Percentiles rank a stretch among this genome's conserved stretches.
These are phyloP conservation scores for Herpetospermum pedunculosum DNA, from an alignment of 306 rosid species.

Conservation along the genomic window DNA sequence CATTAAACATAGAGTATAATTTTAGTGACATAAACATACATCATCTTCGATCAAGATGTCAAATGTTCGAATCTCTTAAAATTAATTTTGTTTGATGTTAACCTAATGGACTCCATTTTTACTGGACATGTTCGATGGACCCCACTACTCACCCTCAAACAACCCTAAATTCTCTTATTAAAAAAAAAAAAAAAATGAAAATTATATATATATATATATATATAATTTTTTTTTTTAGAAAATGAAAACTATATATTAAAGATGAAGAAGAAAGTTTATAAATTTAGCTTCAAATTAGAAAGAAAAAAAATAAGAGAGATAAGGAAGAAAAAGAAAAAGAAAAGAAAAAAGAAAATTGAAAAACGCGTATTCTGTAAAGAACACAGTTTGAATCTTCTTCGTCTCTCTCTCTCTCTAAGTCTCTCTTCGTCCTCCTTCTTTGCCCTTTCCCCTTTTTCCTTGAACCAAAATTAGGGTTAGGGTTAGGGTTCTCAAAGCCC, in stretches of 20 bases:
- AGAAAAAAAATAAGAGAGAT: background rate
- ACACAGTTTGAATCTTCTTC: constrained; percentile 27
- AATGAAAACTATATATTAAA: too few species aligned
- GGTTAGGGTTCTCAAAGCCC: constrained; percentile 40
- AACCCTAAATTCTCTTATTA: background rate
- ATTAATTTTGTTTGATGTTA: too few species aligned
- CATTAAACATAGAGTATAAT: too few species aligned
- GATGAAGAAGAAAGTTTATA: background rate
- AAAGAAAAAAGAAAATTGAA: background rate
- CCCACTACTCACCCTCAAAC: background rate
- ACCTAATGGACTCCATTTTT: background rate
- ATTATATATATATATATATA: too few species aligned
- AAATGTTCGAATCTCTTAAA: too few species aligned
- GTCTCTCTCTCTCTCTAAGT: background rate
- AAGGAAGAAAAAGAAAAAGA: background rate
- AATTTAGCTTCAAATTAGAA: background rate
- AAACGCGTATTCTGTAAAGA: constrained; percentile 55
- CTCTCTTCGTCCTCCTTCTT: background rate
- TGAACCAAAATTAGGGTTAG: constrained; percentile 43
- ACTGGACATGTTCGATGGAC: background rate
- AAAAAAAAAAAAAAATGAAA: background rate
- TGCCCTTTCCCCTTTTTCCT: background rate
- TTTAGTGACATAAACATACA: too few species aligned
- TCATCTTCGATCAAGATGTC: too few species aligned
- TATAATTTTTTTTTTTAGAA: too few species aligned